Conservation (phyloP, 179 eudicot species). For the Silene noctiflora region DNA sequence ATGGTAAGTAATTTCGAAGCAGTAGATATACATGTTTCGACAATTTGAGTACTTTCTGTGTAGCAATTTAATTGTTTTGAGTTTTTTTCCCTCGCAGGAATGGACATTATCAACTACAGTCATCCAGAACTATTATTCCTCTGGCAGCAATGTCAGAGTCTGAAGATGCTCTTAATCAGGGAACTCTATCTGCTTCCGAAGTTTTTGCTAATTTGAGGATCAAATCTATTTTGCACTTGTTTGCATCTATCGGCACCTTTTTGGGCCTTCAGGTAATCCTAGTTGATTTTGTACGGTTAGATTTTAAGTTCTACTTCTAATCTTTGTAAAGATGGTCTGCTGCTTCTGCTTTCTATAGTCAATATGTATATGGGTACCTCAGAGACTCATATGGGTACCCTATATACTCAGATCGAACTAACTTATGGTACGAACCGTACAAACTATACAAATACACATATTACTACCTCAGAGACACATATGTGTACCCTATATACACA, state of each 20-base stretch:
- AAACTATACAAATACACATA: too few species aligned
- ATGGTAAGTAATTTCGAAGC: background rate
- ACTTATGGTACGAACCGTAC: too few species aligned
- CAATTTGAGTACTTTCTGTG: background rate
- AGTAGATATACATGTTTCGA: background rate
- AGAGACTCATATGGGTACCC: too few species aligned
- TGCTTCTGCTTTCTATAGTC: background rate
- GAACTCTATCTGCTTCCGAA: conserved; percentile 65
- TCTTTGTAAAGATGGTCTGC: background rate
- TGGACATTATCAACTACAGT: conserved; percentile 85
- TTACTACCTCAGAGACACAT: too few species aligned
- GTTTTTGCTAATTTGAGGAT: conserved; percentile 75
- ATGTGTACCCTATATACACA: too few species aligned
- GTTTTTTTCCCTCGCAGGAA: conserved; percentile 37
- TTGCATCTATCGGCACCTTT: conserved; percentile 85
- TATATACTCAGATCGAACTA: too few species aligned
- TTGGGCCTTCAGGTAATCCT: conserved; percentile 80
- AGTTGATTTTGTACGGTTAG: background rate
- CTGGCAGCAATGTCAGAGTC: conserved; percentile 59
- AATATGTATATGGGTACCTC: background rate
- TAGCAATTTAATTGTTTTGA: background rate
- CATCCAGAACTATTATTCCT: conserved; percentile 62
- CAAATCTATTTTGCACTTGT: conserved; percentile 78
- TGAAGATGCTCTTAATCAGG: conserved; percentile 88
- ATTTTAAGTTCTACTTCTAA: background rate